Percentiles rank a stretch among this genome's conserved stretches.
Conservation (phyloP, 2,329 filamentous ascomycete species). For the Aureobasidium sp. region DNA sequence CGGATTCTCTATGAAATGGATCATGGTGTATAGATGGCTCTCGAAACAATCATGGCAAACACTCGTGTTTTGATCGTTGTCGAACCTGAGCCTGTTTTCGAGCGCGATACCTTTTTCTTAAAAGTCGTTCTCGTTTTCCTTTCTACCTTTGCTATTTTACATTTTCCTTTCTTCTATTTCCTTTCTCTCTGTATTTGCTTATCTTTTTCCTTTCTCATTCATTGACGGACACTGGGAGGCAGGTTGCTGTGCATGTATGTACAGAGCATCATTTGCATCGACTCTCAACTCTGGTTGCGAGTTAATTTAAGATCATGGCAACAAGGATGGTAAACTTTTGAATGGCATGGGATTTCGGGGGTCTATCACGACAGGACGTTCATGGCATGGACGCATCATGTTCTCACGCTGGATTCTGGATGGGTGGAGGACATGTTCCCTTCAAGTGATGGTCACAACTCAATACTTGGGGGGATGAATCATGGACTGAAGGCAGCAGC, state of each 20-base stretch:
- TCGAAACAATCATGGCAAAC: neutral
- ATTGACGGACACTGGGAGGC: neutral
- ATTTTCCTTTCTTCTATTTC: slow-evolving; percentile 4
- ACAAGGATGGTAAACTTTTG: neutral
- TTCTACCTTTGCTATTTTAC: neutral
- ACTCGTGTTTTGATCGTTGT: neutral
- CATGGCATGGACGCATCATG: neutral
- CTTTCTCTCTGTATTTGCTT: slow-evolving; percentile 1
- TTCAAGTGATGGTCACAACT: neutral
- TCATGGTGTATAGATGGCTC: slow-evolving; percentile 13
- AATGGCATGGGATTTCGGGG: neutral
- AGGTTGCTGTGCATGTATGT: neutral
- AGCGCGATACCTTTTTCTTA: slow-evolving; percentile 3
- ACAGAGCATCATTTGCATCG: slow-evolving; percentile 3
- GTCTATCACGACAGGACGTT: neutral
- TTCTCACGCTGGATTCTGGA: slow-evolving; percentile 8
- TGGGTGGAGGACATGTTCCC: neutral
- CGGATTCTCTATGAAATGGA: slow-evolving; percentile 1
- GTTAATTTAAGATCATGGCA: slow-evolving; percentile 1
- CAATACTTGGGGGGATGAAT: neutral
- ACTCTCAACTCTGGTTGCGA: slow-evolving; percentile 11
- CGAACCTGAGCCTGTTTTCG: neutral
- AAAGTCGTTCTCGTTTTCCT: slow-evolving; percentile 9
- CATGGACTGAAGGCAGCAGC: slow-evolving; percentile 5
- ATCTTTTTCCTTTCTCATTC: slow-evolving; percentile 3